A percentile compares a stretch with the other conserved stretches of the same genome.
phyloP scores from a whole-genome alignment of 176 grass and related monocot species.

The Canna indica region DNA sequence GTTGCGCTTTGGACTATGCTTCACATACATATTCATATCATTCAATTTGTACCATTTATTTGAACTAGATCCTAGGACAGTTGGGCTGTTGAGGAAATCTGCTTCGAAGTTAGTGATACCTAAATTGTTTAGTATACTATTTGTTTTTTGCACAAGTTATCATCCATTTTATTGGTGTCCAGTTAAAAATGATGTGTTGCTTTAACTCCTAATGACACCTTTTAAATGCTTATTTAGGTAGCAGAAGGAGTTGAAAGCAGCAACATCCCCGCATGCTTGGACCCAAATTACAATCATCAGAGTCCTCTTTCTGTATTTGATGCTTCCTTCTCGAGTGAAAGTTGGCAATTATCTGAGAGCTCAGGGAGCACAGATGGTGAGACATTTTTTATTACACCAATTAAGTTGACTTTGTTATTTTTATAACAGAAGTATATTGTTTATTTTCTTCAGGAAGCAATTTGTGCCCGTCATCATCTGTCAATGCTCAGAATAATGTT shows the following conservation, averaged over 20 bases:
- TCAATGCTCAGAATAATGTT: constrained; percentile 35
- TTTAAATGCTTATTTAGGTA: constrained; percentile 28
- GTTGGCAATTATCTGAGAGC: constrained; percentile 46
- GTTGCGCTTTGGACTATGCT: background rate
- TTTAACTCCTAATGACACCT: background rate
- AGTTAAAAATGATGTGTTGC: background rate
- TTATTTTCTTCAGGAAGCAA: constrained; percentile 35
- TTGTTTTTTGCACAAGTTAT: no score
- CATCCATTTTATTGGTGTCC: no score
- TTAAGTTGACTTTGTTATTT: background rate
- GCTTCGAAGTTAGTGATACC: no score
- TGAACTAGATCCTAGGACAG: no score
- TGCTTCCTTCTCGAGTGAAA: constrained; percentile 42
- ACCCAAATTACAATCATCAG: constrained; percentile 30
- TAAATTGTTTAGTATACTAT: no score
- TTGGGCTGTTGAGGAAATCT: no score
- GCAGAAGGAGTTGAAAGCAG: constrained; percentile 42
- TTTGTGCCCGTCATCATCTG: constrained; percentile 24
- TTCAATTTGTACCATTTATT: no score
- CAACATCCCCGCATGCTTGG: constrained; percentile 27
- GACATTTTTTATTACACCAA: constrained; percentile 3
- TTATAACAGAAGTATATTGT: background rate
- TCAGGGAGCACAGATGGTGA: constrained; percentile 49
- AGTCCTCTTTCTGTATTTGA: constrained; percentile 63
- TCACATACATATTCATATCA: background rate